A percentile compares a stretch with the other conserved stretches of the same genome.
Conservation (phyloP, 441 rosid species). For the Aquilaria agallochum region DNA sequence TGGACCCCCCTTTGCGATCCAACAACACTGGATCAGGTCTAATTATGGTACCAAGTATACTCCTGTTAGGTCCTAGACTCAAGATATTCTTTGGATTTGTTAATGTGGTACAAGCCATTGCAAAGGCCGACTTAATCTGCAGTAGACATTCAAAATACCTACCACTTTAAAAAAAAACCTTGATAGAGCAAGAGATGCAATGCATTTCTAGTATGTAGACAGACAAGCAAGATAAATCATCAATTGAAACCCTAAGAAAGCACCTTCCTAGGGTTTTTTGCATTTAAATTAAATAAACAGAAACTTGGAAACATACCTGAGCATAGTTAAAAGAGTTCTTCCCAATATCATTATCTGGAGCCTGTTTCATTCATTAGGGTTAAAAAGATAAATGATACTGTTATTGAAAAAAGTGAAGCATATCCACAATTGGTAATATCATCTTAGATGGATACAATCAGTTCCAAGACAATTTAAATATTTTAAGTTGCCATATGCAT, state of each 20-base stretch:
- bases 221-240: too few species aligned
- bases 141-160: background rate
- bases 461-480: too few species aligned
- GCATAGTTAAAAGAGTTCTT: constrained; percentile 88
- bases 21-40: constrained; percentile 68
- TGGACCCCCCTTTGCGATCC: constrained; percentile 74
- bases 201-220: constrained; percentile 2
- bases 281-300: too few species aligned
- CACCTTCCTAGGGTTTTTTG: too few species aligned
- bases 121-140: constrained; percentile 87
- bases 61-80: constrained; percentile 62
- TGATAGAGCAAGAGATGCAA: background rate
- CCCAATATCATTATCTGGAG: constrained; percentile 84
- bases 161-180: too few species aligned
- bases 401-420: background rate
- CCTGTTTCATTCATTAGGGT: constrained; percentile 33
- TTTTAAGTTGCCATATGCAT: background rate
- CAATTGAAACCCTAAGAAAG: too few species aligned
- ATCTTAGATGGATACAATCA: too few species aligned
- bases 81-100: constrained; percentile 61
- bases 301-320: constrained; percentile 50
- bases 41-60: constrained; percentile 93
- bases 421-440: too few species aligned
- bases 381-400: constrained; percentile 2
- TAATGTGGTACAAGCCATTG: constrained; percentile 72